These are phyloP conservation scores for Mucor sp. DNA, from an alignment of 371 early-diverging fungal species.

Conservation along the genomic window DNA sequence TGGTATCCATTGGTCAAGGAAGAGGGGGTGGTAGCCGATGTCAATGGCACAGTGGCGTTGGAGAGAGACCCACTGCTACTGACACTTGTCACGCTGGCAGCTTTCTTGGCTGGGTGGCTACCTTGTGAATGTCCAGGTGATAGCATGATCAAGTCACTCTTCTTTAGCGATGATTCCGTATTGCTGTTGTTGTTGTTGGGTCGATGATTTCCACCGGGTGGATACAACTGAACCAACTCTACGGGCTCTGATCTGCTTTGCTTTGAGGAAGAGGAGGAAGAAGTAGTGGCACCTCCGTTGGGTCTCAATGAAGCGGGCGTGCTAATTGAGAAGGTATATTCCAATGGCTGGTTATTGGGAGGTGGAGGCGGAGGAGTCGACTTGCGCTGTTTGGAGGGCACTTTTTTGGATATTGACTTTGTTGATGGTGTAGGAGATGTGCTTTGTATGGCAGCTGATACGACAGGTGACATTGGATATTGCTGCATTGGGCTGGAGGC, in stretches of 20 bases:
- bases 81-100: conserved; percentile 4
- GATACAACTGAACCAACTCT: conserved; percentile 24
- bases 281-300: background rate
- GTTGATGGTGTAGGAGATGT: conserved; percentile 1
- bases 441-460: background rate
- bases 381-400: background rate
- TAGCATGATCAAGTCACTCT: background rate
- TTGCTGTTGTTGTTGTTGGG: background rate
- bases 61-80: conserved; percentile 3
- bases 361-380: background rate
- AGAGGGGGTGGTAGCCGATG: background rate
- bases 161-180: background rate
- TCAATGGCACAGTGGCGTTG: background rate
- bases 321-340: conserved; percentile 44
- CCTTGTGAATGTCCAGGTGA: background rate
- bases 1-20: background rate
- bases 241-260: conserved; percentile 15
- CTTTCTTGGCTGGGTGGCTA: background rate
- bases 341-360: conserved; percentile 20
- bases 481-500: conserved; percentile 7
- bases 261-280: conserved; percentile 3
- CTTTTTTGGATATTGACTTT: conserved; percentile 5
- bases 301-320: conserved; percentile 39
- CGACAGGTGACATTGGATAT: conserved; percentile 15
- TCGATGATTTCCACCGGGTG: conserved; percentile 10